Conservation (phyloP, 352 stramenopile species). For the Phytophthora sansomeana region DNA sequence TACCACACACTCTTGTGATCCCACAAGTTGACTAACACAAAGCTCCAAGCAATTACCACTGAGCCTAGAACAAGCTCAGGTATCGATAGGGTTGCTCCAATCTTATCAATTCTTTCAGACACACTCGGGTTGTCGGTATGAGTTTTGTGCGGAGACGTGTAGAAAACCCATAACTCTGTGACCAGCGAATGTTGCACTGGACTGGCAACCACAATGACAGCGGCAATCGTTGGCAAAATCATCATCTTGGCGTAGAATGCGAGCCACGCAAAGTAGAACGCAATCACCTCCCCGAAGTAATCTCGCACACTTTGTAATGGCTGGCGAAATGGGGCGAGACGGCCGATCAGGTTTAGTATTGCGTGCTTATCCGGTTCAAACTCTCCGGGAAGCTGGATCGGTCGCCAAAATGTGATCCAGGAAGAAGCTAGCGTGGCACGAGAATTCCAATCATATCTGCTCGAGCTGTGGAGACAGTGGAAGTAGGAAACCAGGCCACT, state of each 20-base stretch:
- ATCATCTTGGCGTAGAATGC: constrained; percentile 83
- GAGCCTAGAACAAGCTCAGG: constrained; percentile 36
- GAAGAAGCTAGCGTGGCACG: constrained; percentile 39
- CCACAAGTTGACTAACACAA: constrained; percentile 68
- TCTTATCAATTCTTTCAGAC: constrained; percentile 11
- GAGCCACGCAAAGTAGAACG: constrained; percentile 93
- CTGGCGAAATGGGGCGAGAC: constrained; percentile 66
- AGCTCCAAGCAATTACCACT: constrained; percentile 47
- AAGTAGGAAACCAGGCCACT: constrained; percentile 40
- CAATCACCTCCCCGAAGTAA: constrained; percentile 90
- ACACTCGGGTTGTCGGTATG: background rate
- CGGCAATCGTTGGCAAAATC: constrained; percentile 50
- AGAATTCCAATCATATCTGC: constrained; percentile 56
- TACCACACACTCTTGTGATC: constrained; percentile 66
- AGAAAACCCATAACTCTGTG: constrained; percentile 39
- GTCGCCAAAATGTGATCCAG: constrained; percentile 74
- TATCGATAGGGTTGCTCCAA: constrained; percentile 6
- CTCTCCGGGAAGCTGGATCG: constrained; percentile 44
- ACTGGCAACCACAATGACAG: constrained; percentile 37
- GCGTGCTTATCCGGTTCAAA: constrained; percentile 48
- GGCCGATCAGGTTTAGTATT: constrained; percentile 47
- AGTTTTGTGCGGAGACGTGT: constrained; percentile 8
- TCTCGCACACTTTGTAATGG: constrained; percentile 77
- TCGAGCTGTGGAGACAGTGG: constrained; percentile 65
- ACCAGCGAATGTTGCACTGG: constrained; percentile 20